Evolutionary conservation across 73 alveolate species (phyloP).

Genomic region (Paramecium pentaurelia): DNA sequence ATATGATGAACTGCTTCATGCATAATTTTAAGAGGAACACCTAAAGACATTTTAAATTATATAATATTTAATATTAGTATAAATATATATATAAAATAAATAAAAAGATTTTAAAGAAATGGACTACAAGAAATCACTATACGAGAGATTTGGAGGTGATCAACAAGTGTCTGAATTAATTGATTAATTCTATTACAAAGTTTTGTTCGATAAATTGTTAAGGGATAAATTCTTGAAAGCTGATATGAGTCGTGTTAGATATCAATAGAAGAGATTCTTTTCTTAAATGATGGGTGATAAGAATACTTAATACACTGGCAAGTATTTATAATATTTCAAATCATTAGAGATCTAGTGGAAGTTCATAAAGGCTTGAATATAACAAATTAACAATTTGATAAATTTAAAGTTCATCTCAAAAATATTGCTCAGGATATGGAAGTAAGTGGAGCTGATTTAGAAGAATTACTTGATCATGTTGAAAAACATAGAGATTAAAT

Average conservation of each 20-base stretch:
- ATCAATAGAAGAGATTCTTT: conserved; percentile 18
- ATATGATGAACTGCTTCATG: conserved; percentile 98
- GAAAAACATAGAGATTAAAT: conserved; percentile 4
- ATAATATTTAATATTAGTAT: background rate
- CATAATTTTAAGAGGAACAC: conserved; percentile 92
- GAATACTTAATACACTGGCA: conserved; percentile 31
- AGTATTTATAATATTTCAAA: background rate
- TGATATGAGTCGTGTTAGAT: conserved; percentile 33
- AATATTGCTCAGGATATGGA: conserved; percentile 11
- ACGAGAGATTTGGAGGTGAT: conserved; percentile 36
- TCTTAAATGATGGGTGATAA: conserved; percentile 44
- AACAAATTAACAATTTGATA: background rate
- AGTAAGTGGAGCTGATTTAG: background rate
- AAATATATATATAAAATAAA: background rate
- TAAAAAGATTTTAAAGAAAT: background rate
- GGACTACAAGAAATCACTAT: background rate
- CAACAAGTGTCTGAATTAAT: conserved; percentile 39
- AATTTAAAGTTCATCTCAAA: background rate
- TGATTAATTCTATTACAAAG: conserved; percentile 40
- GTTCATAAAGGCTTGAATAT: background rate
- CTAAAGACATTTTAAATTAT: conserved; percentile 70
- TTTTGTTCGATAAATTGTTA: conserved; percentile 11
- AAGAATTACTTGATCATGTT: conserved; percentile 3
- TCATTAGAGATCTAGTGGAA: background rate
- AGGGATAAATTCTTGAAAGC: conserved; percentile 41